phyloP scores from a whole-genome alignment of 768 basidiomycete species.

The Termitomyces sp. region DNA sequence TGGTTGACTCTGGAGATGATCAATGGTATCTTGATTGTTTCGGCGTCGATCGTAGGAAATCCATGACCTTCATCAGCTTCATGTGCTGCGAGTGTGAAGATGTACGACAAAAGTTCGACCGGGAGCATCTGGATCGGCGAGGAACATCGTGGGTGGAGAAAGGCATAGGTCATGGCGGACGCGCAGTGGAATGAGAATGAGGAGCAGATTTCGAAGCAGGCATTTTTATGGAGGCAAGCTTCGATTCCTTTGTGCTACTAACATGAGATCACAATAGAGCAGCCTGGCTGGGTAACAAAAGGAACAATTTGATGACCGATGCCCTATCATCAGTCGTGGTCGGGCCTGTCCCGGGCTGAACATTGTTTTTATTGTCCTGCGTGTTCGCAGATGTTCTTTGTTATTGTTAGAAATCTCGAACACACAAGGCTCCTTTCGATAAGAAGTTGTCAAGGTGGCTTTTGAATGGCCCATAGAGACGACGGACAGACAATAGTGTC shows the following conservation, averaged over 20 bases:
- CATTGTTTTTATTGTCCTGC: conserved; percentile 18
- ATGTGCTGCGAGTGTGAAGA: conserved; percentile 46
- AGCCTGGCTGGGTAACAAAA: conserved; percentile 27
- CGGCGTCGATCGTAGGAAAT: conserved; percentile 27
- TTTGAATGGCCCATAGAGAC: background rate
- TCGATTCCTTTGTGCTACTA: conserved; percentile 21
- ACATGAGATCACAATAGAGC: conserved; percentile 18
- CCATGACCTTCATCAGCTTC: conserved; percentile 17
- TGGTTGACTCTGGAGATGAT: conserved; percentile 41
- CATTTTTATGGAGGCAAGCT: conserved; percentile 24
- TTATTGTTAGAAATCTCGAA: background rate
- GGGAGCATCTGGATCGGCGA: conserved; percentile 40
- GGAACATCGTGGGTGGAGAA: background rate
- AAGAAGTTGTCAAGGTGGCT: background rate
- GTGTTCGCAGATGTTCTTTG: background rate
- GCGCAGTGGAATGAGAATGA: background rate
- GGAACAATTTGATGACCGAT: conserved; percentile 20
- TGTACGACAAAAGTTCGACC: conserved; percentile 50
- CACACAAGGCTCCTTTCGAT: background rate
- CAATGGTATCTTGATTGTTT: conserved; percentile 39
- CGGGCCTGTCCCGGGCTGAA: background rate
- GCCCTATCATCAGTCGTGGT: conserved; percentile 13
- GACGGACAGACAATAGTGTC: too few relatives aligned
- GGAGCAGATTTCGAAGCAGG: background rate
- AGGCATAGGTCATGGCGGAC: conserved; percentile 5